phyloP scores from a whole-genome alignment of 2,329 filamentous ascomycete genomes.

The Fusarium ambrosium region DNA sequence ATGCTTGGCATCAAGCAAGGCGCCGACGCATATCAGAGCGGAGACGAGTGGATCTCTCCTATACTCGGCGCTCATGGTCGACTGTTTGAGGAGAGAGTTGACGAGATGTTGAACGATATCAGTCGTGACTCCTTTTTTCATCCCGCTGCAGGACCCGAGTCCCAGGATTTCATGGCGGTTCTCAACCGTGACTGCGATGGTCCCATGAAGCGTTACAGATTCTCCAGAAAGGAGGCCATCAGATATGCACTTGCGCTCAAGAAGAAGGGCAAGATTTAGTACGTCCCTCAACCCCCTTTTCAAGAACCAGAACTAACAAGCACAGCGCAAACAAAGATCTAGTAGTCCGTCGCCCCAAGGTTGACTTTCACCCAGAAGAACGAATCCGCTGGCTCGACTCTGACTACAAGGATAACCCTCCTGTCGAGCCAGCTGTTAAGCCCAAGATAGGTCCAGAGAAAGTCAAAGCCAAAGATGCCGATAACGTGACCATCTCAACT shows the following conservation, averaged over 20 bases:
- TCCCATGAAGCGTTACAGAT: constrained; percentile 40
- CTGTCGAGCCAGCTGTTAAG: neutral
- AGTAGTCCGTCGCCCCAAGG: constrained; percentile 1
- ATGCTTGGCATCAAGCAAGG: constrained; percentile 4
- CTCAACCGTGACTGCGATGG: constrained; percentile 42
- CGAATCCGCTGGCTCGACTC: constrained; percentile 32
- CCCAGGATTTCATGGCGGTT: constrained; percentile 39
- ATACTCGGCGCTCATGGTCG: neutral
- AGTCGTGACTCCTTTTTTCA: constrained; percentile 32
- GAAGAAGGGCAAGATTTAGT: constrained; percentile 29
- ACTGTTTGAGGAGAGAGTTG: constrained; percentile 42
- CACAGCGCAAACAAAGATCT: neutral
- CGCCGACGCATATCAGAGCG: constrained; percentile 21
- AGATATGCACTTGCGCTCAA: constrained; percentile 14
- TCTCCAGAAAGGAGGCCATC: constrained; percentile 39
- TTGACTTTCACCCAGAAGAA: constrained; percentile 40
- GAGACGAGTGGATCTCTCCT: neutral
- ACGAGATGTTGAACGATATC: constrained; percentile 41
- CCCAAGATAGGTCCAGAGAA: neutral
- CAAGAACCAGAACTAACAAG: neutral
- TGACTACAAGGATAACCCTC: constrained; percentile 5
- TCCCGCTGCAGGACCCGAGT: constrained; percentile 26
- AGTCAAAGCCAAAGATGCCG: constrained; percentile 5
- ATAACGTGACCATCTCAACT: constrained; percentile 4
- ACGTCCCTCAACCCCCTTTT: neutral